Conservation (phyloP, 768 basidiomycete genomes). For the Filobasidium floriforme region DNA sequence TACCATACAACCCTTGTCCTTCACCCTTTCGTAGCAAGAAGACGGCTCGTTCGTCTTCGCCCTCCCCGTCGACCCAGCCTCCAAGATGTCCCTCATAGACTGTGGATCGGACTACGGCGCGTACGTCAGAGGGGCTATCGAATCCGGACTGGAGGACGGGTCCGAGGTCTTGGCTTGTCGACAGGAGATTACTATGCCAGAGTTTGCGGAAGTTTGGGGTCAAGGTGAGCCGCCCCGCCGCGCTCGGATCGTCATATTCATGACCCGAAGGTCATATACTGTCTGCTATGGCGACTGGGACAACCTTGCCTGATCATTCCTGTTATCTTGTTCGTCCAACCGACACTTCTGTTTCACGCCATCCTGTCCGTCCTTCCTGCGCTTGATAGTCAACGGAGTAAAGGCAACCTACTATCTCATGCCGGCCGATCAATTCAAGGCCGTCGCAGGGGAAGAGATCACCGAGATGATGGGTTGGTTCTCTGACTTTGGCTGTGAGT, state of each 20-base stretch:
- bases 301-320: no score
- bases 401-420: constrained; percentile 8
- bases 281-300: no score
- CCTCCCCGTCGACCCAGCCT: constrained; percentile 17
- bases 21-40: constrained; percentile 22
- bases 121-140: constrained; percentile 28
- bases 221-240: constrained; percentile 1
- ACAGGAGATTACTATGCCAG: constrained; percentile 13
- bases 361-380: no score
- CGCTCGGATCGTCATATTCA: no score
- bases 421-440: constrained; percentile 12
- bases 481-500: constrained; percentile 23
- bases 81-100: constrained; percentile 27
- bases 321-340: no score
- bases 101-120: constrained; percentile 29
- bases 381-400: constrained; percentile 15
- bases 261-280: no score
- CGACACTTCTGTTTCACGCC: no score
- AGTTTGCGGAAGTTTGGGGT: constrained; percentile 10
- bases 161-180: constrained; percentile 18
- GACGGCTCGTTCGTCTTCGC: constrained; percentile 26
- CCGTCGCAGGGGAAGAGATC: constrained; percentile 13
- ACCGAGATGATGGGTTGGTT: constrained; percentile 21
- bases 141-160: background rate
- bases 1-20: no score